Base-by-base conservation (phyloP, 352 stramenopile genomes). In the Phytophthora ohioensis region DNA sequence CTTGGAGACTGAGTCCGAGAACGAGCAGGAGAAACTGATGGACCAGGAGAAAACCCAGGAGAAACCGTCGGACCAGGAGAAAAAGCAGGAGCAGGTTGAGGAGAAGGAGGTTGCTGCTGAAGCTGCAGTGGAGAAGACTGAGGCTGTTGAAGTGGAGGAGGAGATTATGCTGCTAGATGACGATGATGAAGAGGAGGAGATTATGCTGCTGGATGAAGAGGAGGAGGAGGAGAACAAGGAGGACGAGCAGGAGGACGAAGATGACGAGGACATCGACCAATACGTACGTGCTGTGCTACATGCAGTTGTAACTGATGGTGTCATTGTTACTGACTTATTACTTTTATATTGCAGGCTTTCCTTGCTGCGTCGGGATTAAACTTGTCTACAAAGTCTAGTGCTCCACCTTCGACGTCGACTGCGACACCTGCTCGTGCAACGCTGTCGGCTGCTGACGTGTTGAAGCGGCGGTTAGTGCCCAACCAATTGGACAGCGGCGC, bases 401-500 rank as follows among this genome's bases (percentile, higher is more conserved):
- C 32, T 11, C 2, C 51, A 8, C 38, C 53, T 4, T 45, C 42
- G 2, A 32, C 53, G 2, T 5, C 46, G 0, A 38, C 61, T 13
- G 21, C 30, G 4, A 13, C 63, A 30, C 34, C 38, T 43, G 27
- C 34, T 11, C 31, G 38, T 43, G 3, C 54, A 0, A 58, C 57
- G 35, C 39, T 27, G 30, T 67, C 57, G 38, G 39, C 67, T 12
- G 41, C 68, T 45, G 53, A 31, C 6, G 5, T 51, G 11, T n/a
- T 78, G 7, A 71, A 72, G 56, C 61, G 58, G 34, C 49, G 39
- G 2, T 60, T 92, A 35, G 84, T 91, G 45, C 74, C 84, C 0
- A 84, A 90, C 60, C 52, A 73, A 17, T 60, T 95, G 8, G 82
- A 95, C 71, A 96, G 90, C 47, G 87, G 87, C 6, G 82, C 87